Base-by-base conservation (phyloP, 805 yeast genomes). In the Wickerhamiella allomyrinae region DNA sequence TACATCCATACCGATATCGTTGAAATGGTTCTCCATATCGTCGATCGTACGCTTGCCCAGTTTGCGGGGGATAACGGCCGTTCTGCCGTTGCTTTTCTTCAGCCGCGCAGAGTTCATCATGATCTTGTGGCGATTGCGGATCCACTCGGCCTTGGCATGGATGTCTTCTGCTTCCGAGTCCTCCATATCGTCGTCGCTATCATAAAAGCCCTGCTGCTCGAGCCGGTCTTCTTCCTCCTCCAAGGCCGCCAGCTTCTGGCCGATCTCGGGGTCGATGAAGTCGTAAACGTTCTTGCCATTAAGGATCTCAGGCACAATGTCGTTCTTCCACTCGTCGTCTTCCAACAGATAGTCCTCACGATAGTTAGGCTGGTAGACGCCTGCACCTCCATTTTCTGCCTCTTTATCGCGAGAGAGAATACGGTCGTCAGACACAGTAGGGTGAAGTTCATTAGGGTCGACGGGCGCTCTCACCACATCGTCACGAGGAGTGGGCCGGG, bases 201-300 rank as follows among this genome's bases (percentile, higher is more conserved):
- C 93, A 63, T 91, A 91, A 69, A 91, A 91, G 23, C 99, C 99
- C 66, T 87, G 95, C 39, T 72, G 65, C 65, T 89, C 95, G 55
- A 91, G 74, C 60, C 78, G 74, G 63, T 89, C 97, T 67, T 91
- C 99, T 66, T 91, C 99, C 49, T 82, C 95, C 67, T 91, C 99
- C 50, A 91, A 70, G 14, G 94, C 95, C 65, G 85, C 85, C 59
- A 91, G 73, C 67, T 91, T 91, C 51, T 84, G 80, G 39, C 86
- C 81, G 58, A 91, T 91, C 53, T 91, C 98, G 34, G 95, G 85
- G 57, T 91, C 99, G 61, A 91, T 72, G 79, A 82, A 91, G 65
- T 91, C 99, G 66, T 86, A 89, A 45, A 91, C 95, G 60, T 91
- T 91, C 68, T 77, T 81, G 66, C 99, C 99, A 57, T 91, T 86